These are phyloP conservation scores for Beauveria asiatica DNA, from an alignment of 2,329 filamentous ascomycete species.

Conservation along the genomic window DNA sequence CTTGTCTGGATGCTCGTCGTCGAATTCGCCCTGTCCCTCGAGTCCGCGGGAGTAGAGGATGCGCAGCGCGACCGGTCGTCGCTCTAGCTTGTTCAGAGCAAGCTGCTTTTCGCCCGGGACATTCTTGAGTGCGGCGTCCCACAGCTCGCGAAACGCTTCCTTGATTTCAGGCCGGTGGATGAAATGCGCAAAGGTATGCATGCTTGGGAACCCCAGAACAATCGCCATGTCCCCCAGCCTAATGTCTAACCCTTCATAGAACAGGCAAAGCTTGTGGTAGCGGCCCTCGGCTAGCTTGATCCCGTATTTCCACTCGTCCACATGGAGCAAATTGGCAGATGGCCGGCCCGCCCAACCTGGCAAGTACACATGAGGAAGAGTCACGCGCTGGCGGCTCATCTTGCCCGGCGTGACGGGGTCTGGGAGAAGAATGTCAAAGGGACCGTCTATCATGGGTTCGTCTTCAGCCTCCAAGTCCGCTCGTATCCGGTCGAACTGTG, in stretches of 20 bases:
- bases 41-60: neutral
- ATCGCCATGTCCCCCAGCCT: accelerated
- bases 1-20: neutral
- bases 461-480: accelerated
- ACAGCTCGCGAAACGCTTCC: conserved; percentile 2
- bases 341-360: neutral
- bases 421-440: neutral
- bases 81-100: accelerated
- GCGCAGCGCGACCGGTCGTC: neutral
- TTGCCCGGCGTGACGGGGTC: neutral
- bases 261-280: neutral
- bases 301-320: neutral
- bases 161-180: neutral
- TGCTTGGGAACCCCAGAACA: conserved; percentile 1
- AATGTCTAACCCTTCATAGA: too few relatives aligned
- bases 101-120: neutral
- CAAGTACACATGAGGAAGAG: neutral
- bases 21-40: neutral
- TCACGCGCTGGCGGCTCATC: neutral
- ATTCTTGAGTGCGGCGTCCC: neutral
- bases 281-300: neutral
- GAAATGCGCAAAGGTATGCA: neutral
- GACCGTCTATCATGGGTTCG: neutral
- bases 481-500: neutral
- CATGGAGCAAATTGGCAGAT: neutral